These are phyloP conservation scores for Tylopilus cervinicoccineus DNA, from an alignment of 768 basidiomycete species.

Conservation along the genomic window DNA sequence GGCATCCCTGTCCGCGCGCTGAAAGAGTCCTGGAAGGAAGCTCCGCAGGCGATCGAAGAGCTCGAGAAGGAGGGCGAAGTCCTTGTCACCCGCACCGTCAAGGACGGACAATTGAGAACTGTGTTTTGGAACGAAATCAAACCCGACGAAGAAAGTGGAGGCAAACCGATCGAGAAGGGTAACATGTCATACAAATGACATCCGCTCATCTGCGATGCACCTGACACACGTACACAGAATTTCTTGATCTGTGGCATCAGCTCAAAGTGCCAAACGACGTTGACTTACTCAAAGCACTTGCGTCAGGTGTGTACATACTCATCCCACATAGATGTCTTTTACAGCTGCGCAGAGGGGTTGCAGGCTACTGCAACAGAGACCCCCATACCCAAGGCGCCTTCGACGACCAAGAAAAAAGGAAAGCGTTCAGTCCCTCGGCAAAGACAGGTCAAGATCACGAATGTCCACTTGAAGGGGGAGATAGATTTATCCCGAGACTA, in stretches of 20 bases:
- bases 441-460: conserved; percentile 80
- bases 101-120: conserved; percentile 79
- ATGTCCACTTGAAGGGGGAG: conserved; percentile 80
- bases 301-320: conserved; percentile 48
- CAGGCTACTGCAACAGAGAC: conserved; percentile 72
- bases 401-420: conserved; percentile 74
- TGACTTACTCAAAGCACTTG: conserved; percentile 73
- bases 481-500: conserved; percentile 84
- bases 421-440: conserved; percentile 70
- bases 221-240: conserved; percentile 50
- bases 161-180: conserved; percentile 79
- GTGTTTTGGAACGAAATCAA: conserved; percentile 92
- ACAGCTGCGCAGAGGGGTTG: conserved; percentile 57
- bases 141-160: conserved; percentile 67
- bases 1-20: conserved; percentile 80
- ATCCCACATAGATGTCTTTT: background rate
- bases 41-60: conserved; percentile 79
- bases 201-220: background rate
- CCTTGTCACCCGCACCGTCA: conserved; percentile 78
- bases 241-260: conserved; percentile 81
- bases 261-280: conserved; percentile 84
- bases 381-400: conserved; percentile 49
- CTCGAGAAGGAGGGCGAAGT: conserved; percentile 88
- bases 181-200: conserved; percentile 23
- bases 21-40: conserved; percentile 91